Conservation (phyloP, 2,329 filamentous ascomycete genomes). For the Sclerotinia sclerotiorum region DNA sequence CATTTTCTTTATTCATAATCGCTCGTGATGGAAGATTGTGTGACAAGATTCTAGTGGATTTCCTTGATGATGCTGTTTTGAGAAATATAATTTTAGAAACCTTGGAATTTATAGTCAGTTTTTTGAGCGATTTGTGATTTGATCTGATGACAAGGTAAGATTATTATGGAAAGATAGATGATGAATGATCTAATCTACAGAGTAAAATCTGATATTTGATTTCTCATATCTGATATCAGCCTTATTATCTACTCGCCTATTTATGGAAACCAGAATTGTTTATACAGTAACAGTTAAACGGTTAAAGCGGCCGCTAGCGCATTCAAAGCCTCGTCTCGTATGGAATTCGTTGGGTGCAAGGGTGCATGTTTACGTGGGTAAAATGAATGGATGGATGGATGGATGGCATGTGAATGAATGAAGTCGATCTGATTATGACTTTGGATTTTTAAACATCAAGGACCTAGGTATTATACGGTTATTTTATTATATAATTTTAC, state of each 20-base stretch:
- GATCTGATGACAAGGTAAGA: too few species aligned
- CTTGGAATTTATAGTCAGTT: too few species aligned
- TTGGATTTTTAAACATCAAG: neutral
- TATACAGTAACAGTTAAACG: too few species aligned
- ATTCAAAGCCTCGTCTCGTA: conserved; percentile 1
- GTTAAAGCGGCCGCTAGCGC: neutral
- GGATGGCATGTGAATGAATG: conserved; percentile 14
- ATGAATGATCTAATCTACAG: too few species aligned
- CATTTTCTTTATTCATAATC: too few species aligned
- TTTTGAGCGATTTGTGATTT: too few species aligned
- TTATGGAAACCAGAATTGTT: neutral
- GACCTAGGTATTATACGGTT: too few species aligned
- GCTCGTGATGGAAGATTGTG: neutral
- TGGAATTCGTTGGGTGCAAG: neutral
- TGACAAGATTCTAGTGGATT: neutral
- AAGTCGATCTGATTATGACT: neutral
- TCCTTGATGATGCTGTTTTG: neutral
- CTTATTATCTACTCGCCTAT: neutral
- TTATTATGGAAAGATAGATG: too few species aligned
- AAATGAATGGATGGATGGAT: neutral
- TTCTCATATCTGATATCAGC: conserved; percentile 4
- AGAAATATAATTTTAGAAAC: too few species aligned
- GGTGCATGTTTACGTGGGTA: neutral
- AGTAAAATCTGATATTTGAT: too few species aligned
- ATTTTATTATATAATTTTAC: too few species aligned